A percentile compares a stretch with the other conserved stretches of the same genome.
Evolutionary conservation across 2,329 filamentous ascomycete species (phyloP).

Genomic region (Monilinia vaccinii-corymbosi): DNA sequence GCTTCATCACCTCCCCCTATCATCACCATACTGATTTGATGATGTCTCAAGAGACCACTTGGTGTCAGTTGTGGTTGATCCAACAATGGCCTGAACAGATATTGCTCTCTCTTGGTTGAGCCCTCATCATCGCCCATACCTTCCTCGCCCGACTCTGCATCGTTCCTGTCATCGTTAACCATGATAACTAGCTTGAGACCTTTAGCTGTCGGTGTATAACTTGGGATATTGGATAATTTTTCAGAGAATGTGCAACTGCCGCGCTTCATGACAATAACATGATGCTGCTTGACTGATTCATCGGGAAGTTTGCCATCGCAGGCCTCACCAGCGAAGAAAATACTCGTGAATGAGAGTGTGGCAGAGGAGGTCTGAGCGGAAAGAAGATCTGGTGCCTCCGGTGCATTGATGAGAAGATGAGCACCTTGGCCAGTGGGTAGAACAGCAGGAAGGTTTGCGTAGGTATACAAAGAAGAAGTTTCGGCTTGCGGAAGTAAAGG

Average conservation of each 20-base stretch:
- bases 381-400: constrained; percentile 30
- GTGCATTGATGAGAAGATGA: constrained; percentile 58
- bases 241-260: constrained; percentile 77
- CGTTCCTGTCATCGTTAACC: constrained; percentile 46
- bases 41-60: constrained; percentile 30
- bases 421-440: constrained; percentile 48
- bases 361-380: constrained; percentile 19
- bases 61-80: constrained; percentile 55
- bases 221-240: constrained; percentile 80
- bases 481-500: constrained; percentile 32
- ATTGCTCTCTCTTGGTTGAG: constrained; percentile 30
- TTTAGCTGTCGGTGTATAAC: constrained; percentile 50
- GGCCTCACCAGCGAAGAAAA: constrained; percentile 63
- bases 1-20: constrained; percentile 61
- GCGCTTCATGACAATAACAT: constrained; percentile 73
- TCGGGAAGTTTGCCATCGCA: constrained; percentile 48
- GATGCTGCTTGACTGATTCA: constrained; percentile 45
- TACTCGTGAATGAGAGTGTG: constrained; percentile 55
- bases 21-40: constrained; percentile 77
- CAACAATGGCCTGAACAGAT: constrained; percentile 54
- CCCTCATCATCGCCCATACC: constrained; percentile 25
- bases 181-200: constrained; percentile 75
- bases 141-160: constrained; percentile 16
- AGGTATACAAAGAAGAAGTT: constrained; percentile 26
- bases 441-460: constrained; percentile 35